These are phyloP conservation scores for Fomitopsis betulina DNA, from an alignment of 1,284 basidiomycete genomes.

Conservation along the genomic window DNA sequence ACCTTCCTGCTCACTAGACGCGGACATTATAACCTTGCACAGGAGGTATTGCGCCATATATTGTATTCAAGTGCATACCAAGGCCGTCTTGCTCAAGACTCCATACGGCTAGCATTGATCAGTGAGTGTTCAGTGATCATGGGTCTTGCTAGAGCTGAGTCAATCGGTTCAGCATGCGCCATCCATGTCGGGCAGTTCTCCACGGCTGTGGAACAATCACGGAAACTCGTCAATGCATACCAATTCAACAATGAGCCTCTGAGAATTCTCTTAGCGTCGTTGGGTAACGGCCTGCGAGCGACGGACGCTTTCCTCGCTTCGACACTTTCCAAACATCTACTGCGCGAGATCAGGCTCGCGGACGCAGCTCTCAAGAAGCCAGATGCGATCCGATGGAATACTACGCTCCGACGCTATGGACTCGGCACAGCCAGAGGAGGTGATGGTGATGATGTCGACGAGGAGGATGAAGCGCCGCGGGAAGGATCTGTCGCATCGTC, in stretches of 20 bases:
- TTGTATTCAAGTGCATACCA: constrained; percentile 76
- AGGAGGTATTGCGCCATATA: constrained; percentile 80
- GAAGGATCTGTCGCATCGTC: constrained; percentile 12
- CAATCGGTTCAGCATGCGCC: constrained; percentile 56
- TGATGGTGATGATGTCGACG: constrained; percentile 33
- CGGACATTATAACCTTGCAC: constrained; percentile 62
- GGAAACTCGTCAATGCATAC: constrained; percentile 66
- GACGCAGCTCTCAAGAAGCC: constrained; percentile 60
- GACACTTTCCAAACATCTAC: constrained; percentile 77
- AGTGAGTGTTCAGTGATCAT: constrained; percentile 40
- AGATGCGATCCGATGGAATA: constrained; percentile 57
- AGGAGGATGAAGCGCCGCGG: constrained; percentile 23
- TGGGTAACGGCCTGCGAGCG: constrained; percentile 64
- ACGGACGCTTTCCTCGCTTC: constrained; percentile 73
- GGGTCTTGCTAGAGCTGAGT: not conserved
- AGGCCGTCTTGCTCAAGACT: constrained; percentile 58
- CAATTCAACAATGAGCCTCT: constrained; percentile 83
- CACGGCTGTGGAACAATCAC: constrained; percentile 63
- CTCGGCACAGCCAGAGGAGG: constrained; percentile 22
- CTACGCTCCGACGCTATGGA: constrained; percentile 48
- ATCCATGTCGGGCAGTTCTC: constrained; percentile 51
- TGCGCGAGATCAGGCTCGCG: constrained; percentile 68
- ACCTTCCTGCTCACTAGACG: constrained; percentile 74
- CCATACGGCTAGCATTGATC: constrained; percentile 67
- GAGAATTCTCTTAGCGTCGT: constrained; percentile 65